Percentiles rank a stretch among this genome's conserved stretches.
phyloP scores from a whole-genome alignment of 768 basidiomycete species.

The Trametes meyenii region DNA sequence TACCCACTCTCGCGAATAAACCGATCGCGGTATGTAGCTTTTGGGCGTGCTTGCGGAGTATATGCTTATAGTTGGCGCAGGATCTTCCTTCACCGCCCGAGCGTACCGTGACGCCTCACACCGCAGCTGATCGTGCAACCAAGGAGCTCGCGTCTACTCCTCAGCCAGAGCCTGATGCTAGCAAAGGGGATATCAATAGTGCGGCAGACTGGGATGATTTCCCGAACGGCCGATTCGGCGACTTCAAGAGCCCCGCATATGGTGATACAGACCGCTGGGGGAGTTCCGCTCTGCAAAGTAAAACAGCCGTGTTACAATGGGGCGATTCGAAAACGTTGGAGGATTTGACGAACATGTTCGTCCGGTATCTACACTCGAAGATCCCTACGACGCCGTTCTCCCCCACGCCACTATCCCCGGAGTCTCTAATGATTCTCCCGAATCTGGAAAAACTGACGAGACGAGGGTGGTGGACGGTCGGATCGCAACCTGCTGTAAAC shows the following conservation, averaged over 20 bases:
- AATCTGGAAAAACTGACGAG: constrained; percentile 77
- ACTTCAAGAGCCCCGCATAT: constrained; percentile 95
- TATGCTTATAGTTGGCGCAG: constrained; percentile 35
- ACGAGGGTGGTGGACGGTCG: constrained; percentile 93
- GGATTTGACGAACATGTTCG: constrained; percentile 81
- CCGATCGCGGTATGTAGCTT: constrained; percentile 59
- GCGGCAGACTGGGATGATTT: constrained; percentile 92
- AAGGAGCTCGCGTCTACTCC: constrained; percentile 54
- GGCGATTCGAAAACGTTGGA: constrained; percentile 64
- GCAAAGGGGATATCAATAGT: constrained; percentile 74
- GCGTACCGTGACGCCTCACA: constrained; percentile 63
- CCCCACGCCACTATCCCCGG: constrained; percentile 73
- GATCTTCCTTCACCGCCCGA: constrained; percentile 28
- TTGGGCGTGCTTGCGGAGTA: constrained; percentile 2
- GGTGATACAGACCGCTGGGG: constrained; percentile 83
- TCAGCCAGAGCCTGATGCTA: constrained; percentile 55
- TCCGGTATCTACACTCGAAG: constrained; percentile 74
- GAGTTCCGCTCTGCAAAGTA: constrained; percentile 64
- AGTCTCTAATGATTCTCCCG: constrained; percentile 79
- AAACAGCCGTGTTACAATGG: constrained; percentile 71
- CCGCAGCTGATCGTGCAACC: constrained; percentile 65
- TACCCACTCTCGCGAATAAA: constrained; percentile 54
- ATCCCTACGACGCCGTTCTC: constrained; percentile 88
- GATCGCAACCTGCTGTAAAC: constrained; percentile 94
- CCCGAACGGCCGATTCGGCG: constrained; percentile 97